These are phyloP conservation scores for Moesziomyces antarcticus DNA, from an alignment of 1,284 basidiomycete species.

Conservation along the genomic window DNA sequence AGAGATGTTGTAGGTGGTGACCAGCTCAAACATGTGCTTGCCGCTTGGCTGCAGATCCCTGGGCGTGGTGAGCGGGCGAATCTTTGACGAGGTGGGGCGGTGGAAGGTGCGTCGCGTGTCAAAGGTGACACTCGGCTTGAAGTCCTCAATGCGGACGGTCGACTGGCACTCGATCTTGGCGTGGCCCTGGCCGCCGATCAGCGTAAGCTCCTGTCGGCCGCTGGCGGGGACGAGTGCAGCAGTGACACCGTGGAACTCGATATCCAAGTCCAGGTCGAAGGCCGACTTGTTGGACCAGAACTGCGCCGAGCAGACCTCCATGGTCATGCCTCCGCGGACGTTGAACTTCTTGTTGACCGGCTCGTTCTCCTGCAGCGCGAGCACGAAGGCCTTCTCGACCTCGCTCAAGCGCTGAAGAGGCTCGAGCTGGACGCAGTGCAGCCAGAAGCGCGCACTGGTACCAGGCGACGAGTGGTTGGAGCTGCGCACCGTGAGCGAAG, in stretches of 20 bases:
- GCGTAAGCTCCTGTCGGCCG: constrained; percentile 59
- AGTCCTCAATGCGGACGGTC: constrained; percentile 63
- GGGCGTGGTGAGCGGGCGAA: constrained; percentile 58
- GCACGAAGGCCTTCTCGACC: constrained; percentile 63
- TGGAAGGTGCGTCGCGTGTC: constrained; percentile 63
- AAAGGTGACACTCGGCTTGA: constrained; percentile 63
- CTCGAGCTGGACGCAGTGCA: constrained; percentile 67
- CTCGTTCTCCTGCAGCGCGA: constrained; percentile 65
- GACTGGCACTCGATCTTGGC: constrained; percentile 59
- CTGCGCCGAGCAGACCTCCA: constrained; percentile 67
- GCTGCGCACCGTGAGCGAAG: constrained; percentile 63
- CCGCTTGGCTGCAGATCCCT: constrained; percentile 65
- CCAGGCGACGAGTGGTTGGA: constrained; percentile 55
- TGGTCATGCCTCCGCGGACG: constrained; percentile 65
- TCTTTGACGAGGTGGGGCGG: constrained; percentile 54
- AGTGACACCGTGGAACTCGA: constrained; percentile 68
- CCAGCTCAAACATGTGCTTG: constrained; percentile 64
- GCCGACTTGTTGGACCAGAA: constrained; percentile 65
- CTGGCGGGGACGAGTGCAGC: constrained; percentile 44
- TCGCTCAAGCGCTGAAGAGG: constrained; percentile 62
- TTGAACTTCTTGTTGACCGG: constrained; percentile 63
- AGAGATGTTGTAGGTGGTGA: constrained; percentile 64
- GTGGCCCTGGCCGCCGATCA: constrained; percentile 65
- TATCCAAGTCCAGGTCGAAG: constrained; percentile 64
- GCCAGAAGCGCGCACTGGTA: constrained; percentile 66